These are phyloP conservation scores for Maudiozyma saulgeensis DNA, from an alignment of 805 yeast genomes.

Conservation along the genomic window DNA sequence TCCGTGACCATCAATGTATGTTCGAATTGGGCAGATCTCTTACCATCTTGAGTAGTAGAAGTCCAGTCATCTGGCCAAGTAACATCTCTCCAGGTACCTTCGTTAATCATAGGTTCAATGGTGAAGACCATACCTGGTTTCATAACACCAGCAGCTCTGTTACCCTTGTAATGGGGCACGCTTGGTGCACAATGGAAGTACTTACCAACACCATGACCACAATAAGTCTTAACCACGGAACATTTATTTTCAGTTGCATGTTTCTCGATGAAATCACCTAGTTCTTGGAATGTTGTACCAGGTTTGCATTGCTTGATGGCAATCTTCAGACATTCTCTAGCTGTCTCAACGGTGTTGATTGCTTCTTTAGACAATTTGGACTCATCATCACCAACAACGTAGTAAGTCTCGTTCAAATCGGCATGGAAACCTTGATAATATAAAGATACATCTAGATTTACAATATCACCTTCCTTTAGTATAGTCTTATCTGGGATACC, in stretches of 20 bases:
- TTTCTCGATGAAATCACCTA: slow-evolving; percentile 82
- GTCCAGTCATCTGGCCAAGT: slow-evolving; percentile 99
- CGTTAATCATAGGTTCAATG: slow-evolving; percentile 92
- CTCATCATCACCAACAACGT: slow-evolving; percentile 85
- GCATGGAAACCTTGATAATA: slow-evolving; percentile 86
- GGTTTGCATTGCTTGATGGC: slow-evolving; percentile 87
- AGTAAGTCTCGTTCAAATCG: slow-evolving; percentile 92
- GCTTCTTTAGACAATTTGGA: slow-evolving; percentile 53
- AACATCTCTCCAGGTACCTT: slow-evolving; percentile 70
- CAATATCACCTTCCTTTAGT: slow-evolving; percentile 86
- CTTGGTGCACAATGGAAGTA: slow-evolving; percentile 89
- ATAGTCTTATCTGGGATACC: slow-evolving; percentile 91
- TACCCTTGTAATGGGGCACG: slow-evolving; percentile 88
- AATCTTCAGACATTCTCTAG: slow-evolving; percentile 76
- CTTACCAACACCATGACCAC: slow-evolving; percentile 88
- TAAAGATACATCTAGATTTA: slow-evolving; percentile 81
- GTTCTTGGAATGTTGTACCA: slow-evolving; percentile 74
- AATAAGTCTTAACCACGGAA: slow-evolving; percentile 80
- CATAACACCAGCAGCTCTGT: slow-evolving; percentile 87
- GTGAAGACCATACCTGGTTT: slow-evolving; percentile 96
- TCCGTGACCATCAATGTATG: slow-evolving; percentile 89
- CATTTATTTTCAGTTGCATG: slow-evolving; percentile 72
- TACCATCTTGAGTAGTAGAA: slow-evolving; percentile 82
- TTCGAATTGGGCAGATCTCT: slow-evolving; percentile 86
- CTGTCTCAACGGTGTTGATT: slow-evolving; percentile 84